Conservation (phyloP, 176 grass and related monocot species). For the Carex littledalei region DNA sequence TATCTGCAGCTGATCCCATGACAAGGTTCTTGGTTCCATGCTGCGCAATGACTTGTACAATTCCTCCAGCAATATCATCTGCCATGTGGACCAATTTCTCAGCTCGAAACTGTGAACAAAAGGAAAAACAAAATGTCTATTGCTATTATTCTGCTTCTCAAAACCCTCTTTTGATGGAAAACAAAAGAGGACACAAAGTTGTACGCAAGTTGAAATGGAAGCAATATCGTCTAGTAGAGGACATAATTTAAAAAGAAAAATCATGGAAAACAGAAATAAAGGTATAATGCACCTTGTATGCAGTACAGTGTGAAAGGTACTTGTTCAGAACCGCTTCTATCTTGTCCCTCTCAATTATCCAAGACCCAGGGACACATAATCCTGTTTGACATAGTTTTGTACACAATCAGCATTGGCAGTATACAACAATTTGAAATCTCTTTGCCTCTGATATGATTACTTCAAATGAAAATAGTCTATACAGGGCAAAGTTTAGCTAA, state of each 20-base stretch:
- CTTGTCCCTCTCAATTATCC: conserved; percentile 15
- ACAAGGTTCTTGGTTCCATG: conserved; percentile 46
- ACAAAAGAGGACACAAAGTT: not conserved
- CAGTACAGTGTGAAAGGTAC: conserved; percentile 41
- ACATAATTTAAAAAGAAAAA: not conserved
- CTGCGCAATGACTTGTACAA: conserved; percentile 35
- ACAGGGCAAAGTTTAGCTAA: not conserved
- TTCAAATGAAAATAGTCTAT: not conserved
- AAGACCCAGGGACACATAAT: not conserved
- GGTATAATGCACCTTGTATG: conserved; percentile 31
- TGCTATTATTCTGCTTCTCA: conserved; percentile 22
- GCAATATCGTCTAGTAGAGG: not conserved
- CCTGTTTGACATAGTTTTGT: not conserved
- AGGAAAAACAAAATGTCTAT: not conserved
- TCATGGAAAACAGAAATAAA: not conserved
- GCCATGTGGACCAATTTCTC: conserved; percentile 45
- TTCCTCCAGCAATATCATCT: conserved; percentile 40
- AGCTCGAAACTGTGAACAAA: conserved; percentile 38
- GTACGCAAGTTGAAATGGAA: too few species aligned
- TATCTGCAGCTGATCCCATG: conserved; percentile 65
- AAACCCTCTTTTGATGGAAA: conserved; percentile 2
- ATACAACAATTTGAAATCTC: not conserved
- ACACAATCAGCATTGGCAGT: not conserved
- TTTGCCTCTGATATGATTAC: not conserved
- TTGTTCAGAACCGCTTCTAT: conserved; percentile 21